Evolutionary conservation across 345 rosid genomes (phyloP), one percentile per base, ranked within the genome.

Genomic region (Murraya paniculata): DNA sequence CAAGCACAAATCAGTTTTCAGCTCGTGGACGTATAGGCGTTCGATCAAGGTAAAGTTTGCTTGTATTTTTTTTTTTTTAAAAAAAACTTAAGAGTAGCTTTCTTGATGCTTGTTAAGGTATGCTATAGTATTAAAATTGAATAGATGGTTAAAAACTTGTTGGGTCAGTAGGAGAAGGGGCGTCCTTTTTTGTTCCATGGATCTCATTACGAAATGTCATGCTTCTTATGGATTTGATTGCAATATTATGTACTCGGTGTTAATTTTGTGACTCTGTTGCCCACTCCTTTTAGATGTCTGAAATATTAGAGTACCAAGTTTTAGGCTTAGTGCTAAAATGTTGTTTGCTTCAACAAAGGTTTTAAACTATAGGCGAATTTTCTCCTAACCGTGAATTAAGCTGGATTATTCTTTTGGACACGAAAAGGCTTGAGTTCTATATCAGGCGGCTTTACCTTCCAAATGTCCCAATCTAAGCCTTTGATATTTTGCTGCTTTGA

Each of bases 11-110:
- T 86, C 98, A 94, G 68, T 96, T 94, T 80, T 91, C 97, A 27
- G 95, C 95, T 67, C 99, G 95, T 77, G 98, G 97, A 48, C 90
- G 93, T 16, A 87, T 85, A 89, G 97, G 97, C 79, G 92, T 94
- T 76, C 89, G 98, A 33, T 80, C 98, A 72, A 96, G 99, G 99
- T 94, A 88, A 39, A 3, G 3, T 9, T 9, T 2, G n/a, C n/a
- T n/a, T n/a, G n/a, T n/a, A 81, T 36, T 2, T 25, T 27, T 28
- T 45, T 13, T 62, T 24, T 9, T 55, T 62, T 2, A 39, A n/a
- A n/a, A n/a, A n/a, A n/a, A n/a, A n/a, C n/a, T 45, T 50, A 27
- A 59, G 33, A 39, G 39, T 58, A n/a, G 22, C 31, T 28, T 4
- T 64, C 13, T 60, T 10, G 19, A 76, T 48, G 48, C 45, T 65